phyloP scores from a whole-genome alignment of 768 basidiomycete genomes.

The Termitomyces sp. region DNA sequence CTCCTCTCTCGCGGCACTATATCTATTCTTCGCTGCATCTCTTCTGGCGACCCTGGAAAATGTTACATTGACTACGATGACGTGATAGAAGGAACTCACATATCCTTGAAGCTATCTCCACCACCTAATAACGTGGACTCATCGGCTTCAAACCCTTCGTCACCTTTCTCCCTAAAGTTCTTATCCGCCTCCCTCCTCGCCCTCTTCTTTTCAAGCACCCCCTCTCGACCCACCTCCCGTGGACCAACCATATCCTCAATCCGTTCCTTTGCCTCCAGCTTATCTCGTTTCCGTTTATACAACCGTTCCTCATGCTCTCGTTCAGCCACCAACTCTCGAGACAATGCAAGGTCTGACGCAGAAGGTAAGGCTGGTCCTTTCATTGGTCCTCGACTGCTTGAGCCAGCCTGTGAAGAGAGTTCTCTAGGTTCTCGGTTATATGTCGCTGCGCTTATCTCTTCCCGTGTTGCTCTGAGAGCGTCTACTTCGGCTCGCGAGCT shows the following conservation, averaged over 20 bases:
- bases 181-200: constrained; percentile 66
- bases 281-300: constrained; percentile 62
- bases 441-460: constrained; percentile 50
- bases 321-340: constrained; percentile 57
- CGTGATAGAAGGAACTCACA: constrained; percentile 37
- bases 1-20: constrained; percentile 43
- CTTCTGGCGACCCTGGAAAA: constrained; percentile 58
- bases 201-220: constrained; percentile 82
- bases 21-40: constrained; percentile 64
- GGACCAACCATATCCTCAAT: constrained; percentile 78
- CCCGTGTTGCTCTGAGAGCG: constrained; percentile 53
- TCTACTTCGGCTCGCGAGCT: constrained; percentile 49
- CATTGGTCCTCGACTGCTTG: constrained; percentile 33
- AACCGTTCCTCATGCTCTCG: constrained; percentile 43
- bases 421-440: constrained; percentile 21
- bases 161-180: constrained; percentile 70
- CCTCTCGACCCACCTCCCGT: constrained; percentile 76
- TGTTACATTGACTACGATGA: not conserved
- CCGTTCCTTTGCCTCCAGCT: constrained; percentile 57
- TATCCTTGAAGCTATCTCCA: constrained; percentile 73
- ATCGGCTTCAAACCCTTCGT: constrained; percentile 70
- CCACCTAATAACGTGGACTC: constrained; percentile 80
- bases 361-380: constrained; percentile 68
- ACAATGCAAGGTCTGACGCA: constrained; percentile 61
- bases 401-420: constrained; percentile 15